Percentiles rank a stretch among this genome's conserved stretches.
phyloP scores from a whole-genome alignment of 352 stramenopile species.

The Phytophthora fragariaefolia region DNA sequence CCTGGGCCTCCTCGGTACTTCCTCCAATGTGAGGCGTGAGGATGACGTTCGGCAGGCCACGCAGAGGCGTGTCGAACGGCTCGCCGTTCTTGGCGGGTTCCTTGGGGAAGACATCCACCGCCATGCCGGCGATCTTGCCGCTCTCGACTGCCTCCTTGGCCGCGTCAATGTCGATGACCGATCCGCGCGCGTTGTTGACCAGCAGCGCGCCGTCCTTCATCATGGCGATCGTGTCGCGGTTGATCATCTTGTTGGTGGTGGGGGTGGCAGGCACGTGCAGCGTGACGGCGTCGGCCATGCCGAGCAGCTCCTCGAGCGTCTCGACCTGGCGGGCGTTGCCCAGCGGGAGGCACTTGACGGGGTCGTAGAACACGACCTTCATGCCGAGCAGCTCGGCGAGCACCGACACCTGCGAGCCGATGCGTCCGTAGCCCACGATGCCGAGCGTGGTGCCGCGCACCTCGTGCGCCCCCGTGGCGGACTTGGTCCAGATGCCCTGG shows the following conservation, averaged over 20 bases:
- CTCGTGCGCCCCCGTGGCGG: constrained; percentile 76
- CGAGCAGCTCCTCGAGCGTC: constrained; percentile 84
- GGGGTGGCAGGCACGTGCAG: constrained; percentile 97
- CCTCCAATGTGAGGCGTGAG: constrained; percentile 96
- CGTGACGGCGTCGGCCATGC: constrained; percentile 92
- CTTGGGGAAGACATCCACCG: constrained; percentile 91
- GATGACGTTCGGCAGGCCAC: constrained; percentile 93
- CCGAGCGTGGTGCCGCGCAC: constrained; percentile 83
- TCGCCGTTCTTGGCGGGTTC: constrained; percentile 90
- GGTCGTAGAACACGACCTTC: constrained; percentile 95
- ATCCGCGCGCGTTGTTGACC: constrained; percentile 96
- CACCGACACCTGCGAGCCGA: constrained; percentile 85
- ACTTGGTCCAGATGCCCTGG: constrained; percentile 83
- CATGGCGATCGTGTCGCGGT: constrained; percentile 80
- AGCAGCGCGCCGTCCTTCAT: constrained; percentile 95
- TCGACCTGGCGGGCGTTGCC: constrained; percentile 87
- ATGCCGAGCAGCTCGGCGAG: constrained; percentile 91
- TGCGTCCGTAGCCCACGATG: constrained; percentile 84
- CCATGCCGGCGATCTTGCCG: constrained; percentile 81
- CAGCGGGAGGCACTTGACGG: constrained; percentile 82
- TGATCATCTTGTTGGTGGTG: constrained; percentile 94
- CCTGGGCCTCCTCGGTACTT: constrained; percentile 96
- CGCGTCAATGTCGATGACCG: constrained; percentile 95
- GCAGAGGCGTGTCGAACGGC: constrained; percentile 86
- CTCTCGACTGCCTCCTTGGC: constrained; percentile 90